Base-by-base conservation (phyloP, 108 stramenopile genomes). In the Bacterosira constricta region DNA sequence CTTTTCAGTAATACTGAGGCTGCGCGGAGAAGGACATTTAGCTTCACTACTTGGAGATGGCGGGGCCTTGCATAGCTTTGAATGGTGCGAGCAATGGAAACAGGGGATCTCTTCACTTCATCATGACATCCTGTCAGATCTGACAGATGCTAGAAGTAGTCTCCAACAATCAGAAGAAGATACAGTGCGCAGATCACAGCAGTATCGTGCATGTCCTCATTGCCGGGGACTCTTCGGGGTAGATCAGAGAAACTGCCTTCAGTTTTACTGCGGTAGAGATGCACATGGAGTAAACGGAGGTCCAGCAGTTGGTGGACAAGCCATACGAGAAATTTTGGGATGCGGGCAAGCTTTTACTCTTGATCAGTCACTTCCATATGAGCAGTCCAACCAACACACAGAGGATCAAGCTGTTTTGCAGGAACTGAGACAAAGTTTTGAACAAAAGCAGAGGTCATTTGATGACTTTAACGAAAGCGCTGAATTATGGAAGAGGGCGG, bases 211-310 rank as follows among this genome's bases (percentile, higher is more conserved):
- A 64, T 73, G 71, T 17, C 71, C 71, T 42, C 52, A 65, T 27
- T 73, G 71, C 34, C 18, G 27, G 4, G 41, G 45, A 3, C 12
- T 52, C 15, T 73, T 73, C 66, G 71, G 63, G 15, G 53, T 73
- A 4, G 63, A 73, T 27, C 65, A 73, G 30, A 38, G 13, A 34
- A 73, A 73, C 38, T 73, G 71, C 10, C 64, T 63, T 34, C 42
- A 52, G 39, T 73, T 73, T 37, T 17, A 31, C 31, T 73, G 71
- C 30, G 71, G 71, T 4, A 38, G 64, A 34, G 71, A 73, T 54
- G 71, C 71, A 1, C 71, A 73, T 66, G 65, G 39, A 12, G 34
- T 39, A 18, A 51, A 51, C 37, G 52, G 71, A 29, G 44, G 31
- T 15, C 64, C 63, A 17, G 63, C 63, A 1, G 25, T 71, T 18